phyloP scores from a whole-genome alignment of 2,329 filamentous ascomycete genomes.

The Fusarium palustre region DNA sequence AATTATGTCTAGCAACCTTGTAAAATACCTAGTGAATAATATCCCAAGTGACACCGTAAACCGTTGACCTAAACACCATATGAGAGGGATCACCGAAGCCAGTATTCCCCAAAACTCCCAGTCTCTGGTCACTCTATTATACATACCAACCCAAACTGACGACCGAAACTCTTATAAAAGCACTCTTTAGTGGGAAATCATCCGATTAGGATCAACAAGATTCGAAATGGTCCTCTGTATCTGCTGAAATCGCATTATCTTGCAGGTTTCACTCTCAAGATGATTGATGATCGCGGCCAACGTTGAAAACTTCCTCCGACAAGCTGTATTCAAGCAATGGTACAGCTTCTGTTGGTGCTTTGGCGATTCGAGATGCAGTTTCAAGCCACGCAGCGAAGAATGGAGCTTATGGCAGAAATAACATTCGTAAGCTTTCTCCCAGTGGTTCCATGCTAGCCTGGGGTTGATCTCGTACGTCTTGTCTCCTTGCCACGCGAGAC shows the following conservation, averaged over 20 bases:
- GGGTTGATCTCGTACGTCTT: slow-evolving; percentile 52
- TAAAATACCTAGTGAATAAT: neutral
- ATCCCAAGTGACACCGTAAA: neutral
- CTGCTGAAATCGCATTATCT: slow-evolving; percentile 53
- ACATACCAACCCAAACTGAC: too few relatives aligned
- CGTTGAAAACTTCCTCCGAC: slow-evolving; percentile 53
- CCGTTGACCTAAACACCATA: neutral
- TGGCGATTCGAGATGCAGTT: slow-evolving; percentile 66
- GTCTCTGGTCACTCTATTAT: neutral
- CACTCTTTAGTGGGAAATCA: slow-evolving; percentile 3
- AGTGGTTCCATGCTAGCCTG: slow-evolving; percentile 58
- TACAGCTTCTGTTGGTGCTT: slow-evolving; percentile 54
- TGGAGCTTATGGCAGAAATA: slow-evolving; percentile 63
- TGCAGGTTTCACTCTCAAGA: slow-evolving; percentile 59
- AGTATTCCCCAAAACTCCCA: neutral
- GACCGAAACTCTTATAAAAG: neutral
- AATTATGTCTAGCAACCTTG: neutral
- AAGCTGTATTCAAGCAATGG: slow-evolving; percentile 55
- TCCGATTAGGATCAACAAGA: slow-evolving; percentile 27
- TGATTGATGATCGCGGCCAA: slow-evolving; percentile 58
- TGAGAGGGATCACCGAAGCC: neutral
- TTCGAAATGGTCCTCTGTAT: slow-evolving; percentile 50
- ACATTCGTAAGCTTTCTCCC: slow-evolving; percentile 45
- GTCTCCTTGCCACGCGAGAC: slow-evolving; percentile 58
- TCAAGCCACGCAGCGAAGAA: slow-evolving; percentile 50